These are phyloP conservation scores for Austroboletus festivus DNA, from an alignment of 768 basidiomycete genomes.

Conservation along the genomic window DNA sequence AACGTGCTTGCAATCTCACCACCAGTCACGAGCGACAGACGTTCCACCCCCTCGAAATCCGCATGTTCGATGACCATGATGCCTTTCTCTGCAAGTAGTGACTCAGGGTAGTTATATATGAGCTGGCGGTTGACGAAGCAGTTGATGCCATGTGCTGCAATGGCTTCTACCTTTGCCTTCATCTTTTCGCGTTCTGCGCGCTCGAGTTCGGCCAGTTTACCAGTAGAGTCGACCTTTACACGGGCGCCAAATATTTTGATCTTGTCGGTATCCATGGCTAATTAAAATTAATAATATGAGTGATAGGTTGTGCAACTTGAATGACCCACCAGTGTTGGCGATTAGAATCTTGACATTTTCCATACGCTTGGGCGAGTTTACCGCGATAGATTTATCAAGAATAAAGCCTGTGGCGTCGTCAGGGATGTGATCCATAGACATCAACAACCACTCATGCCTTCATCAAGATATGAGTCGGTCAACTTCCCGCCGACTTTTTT, in stretches of 20 bases:
- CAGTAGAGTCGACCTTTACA: slow-evolving; percentile 92
- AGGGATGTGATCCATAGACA: neutral
- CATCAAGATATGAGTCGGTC: slow-evolving; percentile 96
- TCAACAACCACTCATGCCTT: slow-evolving; percentile 50
- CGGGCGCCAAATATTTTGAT: slow-evolving; percentile 99
- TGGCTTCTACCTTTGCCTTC: slow-evolving; percentile 95
- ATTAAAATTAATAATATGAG: neutral
- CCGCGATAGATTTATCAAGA: slow-evolving; percentile 91
- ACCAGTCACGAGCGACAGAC: slow-evolving; percentile 92
- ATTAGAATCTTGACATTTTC: slow-evolving; percentile 96
- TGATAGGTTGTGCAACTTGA: neutral
- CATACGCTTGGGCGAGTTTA: slow-evolving; percentile 91
- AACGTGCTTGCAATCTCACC: slow-evolving; percentile 98
- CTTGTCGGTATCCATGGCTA: slow-evolving; percentile 99
- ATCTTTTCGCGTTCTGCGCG: slow-evolving; percentile 98
- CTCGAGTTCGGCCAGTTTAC: slow-evolving; percentile 97
- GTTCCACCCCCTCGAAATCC: slow-evolving; percentile 98
- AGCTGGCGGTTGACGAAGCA: slow-evolving; percentile 97
- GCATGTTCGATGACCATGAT: slow-evolving; percentile 98
- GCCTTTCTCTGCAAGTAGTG: slow-evolving; percentile 88
- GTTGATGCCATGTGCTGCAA: slow-evolving; percentile 93
- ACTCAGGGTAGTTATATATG: slow-evolving; percentile 99
- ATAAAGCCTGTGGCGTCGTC: slow-evolving; percentile 71
- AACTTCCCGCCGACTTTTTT: slow-evolving; percentile 99
- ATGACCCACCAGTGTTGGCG: slow-evolving; percentile 87